phyloP scores from a whole-genome alignment of 768 basidiomycete genomes.

The Leccinum rimulosum region DNA sequence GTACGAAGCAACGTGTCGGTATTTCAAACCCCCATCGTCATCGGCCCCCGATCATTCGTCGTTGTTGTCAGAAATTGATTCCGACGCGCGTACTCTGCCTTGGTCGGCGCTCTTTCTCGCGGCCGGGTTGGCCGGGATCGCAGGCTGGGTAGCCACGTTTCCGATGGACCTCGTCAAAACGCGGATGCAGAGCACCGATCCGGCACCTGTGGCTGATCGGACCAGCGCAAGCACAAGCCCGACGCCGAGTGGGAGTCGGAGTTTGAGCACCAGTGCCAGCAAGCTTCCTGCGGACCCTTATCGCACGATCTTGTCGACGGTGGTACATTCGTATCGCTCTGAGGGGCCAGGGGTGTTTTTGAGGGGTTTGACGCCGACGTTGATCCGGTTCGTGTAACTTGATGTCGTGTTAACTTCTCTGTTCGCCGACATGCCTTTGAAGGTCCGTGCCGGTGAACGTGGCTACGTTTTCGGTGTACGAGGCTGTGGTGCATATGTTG shows the following conservation, averaged over 20 bases:
- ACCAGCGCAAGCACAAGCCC: neutral
- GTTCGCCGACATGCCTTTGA: slow-evolving; percentile 1
- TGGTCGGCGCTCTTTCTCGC: slow-evolving; percentile 67
- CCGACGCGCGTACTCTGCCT: slow-evolving; percentile 33
- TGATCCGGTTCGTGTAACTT: slow-evolving; percentile 56
- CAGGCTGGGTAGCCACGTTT: slow-evolving; percentile 80
- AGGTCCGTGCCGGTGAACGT: slow-evolving; percentile 88
- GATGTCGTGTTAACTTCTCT: neutral
- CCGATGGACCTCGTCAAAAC: slow-evolving; percentile 91
- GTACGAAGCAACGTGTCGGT: slow-evolving; percentile 66
- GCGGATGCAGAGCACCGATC: slow-evolving; percentile 61
- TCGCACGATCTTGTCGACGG: slow-evolving; percentile 55
- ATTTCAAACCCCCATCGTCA: slow-evolving; percentile 34
- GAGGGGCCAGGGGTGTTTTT: slow-evolving; percentile 75
- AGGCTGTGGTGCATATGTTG: slow-evolving; percentile 47
- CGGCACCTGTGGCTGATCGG: neutral
- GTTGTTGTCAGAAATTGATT: slow-evolving; percentile 41
- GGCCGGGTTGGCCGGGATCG: slow-evolving; percentile 73
- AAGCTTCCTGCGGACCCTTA: slow-evolving; percentile 46
- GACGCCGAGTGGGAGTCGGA: neutral
- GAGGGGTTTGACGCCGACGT: slow-evolving; percentile 72
- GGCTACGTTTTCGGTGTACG: slow-evolving; percentile 76
- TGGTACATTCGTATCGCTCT: slow-evolving; percentile 53
- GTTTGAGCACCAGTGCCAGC: neutral
- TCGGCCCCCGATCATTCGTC: slow-evolving; percentile 31